Conservation (phyloP, 768 basidiomycete species). For the Suillus occidentalis region DNA sequence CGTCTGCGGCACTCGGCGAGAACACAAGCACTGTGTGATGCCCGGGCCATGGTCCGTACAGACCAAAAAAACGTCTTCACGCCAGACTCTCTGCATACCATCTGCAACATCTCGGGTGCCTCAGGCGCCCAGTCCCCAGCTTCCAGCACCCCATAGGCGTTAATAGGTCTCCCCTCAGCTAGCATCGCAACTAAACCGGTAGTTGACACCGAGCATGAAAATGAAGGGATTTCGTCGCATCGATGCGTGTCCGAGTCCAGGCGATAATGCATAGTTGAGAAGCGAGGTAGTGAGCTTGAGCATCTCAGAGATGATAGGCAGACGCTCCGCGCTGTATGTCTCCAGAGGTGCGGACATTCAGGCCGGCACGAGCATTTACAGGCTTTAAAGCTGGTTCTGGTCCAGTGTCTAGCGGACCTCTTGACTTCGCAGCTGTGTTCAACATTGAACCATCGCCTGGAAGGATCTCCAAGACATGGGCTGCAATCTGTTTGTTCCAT, state of each 20-base stretch:
- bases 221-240: conserved; percentile 18
- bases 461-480: no score
- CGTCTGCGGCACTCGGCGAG: conserved; percentile 6
- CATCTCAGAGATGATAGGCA: conserved; percentile 26
- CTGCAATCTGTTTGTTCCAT: no score
- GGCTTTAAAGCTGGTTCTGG: no score
- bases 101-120: conserved; percentile 18
- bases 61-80: conserved; percentile 24
- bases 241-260: neutral
- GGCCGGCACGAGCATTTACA: no score
- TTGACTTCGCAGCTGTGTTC: no score
- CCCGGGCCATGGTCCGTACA: conserved; percentile 28
- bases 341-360: conserved; percentile 8
- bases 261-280: neutral
- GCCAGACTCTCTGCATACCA: conserved; percentile 5
- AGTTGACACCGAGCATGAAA: conserved; percentile 33
- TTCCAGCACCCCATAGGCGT: conserved; percentile 10
- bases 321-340: conserved; percentile 29
- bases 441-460: no score
- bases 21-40: conserved; percentile 13
- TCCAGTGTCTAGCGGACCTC: no score
- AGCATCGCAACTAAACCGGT: conserved; percentile 6
- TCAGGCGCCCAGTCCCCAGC: conserved; percentile 15
- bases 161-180: neutral
- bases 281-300: conserved; percentile 20